Evolutionary conservation across 345 rosid species (phyloP).

Genomic region (Brassica rapa): DNA sequence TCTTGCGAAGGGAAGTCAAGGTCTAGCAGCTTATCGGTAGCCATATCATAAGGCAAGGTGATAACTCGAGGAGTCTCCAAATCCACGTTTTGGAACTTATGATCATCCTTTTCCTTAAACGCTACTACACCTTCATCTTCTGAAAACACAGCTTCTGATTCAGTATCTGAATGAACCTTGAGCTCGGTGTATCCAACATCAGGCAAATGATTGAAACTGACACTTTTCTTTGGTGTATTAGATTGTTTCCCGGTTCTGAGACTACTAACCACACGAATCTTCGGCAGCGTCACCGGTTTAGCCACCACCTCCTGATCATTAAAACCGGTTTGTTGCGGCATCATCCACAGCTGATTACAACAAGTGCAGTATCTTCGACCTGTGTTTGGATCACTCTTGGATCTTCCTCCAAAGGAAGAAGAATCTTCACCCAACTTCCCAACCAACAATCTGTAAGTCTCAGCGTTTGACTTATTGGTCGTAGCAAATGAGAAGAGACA

Average conservation of each 20-base stretch:
- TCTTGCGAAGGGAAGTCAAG: slow-evolving; percentile 35
- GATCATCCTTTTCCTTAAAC: slow-evolving; percentile 30
- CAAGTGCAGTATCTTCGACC: slow-evolving; percentile 62
- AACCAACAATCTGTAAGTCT: slow-evolving; percentile 81
- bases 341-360: slow-evolving; percentile 59
- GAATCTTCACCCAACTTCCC: slow-evolving; percentile 69
- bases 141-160: slow-evolving; percentile 42
- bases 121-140: slow-evolving; percentile 31
- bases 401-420: slow-evolving; percentile 34
- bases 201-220: slow-evolving; percentile 47
- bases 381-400: slow-evolving; percentile 40
- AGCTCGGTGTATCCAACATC: slow-evolving; percentile 72
- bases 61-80: slow-evolving; percentile 41
- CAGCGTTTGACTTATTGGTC: slow-evolving; percentile 71
- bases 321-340: slow-evolving; percentile 32
- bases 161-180: slow-evolving; percentile 61
- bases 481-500: slow-evolving; percentile 87
- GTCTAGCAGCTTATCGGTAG: slow-evolving; percentile 52
- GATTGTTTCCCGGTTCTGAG: slow-evolving; percentile 36
- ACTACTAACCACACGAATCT: slow-evolving; percentile 31
- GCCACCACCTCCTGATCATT: slow-evolving; percentile 28
- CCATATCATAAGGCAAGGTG: slow-evolving; percentile 42
- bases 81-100: slow-evolving; percentile 36
- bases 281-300: slow-evolving; percentile 40
- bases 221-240: slow-evolving; percentile 38